phyloP scores from a whole-genome alignment of 768 basidiomycete species.

The Terana coerulea region DNA sequence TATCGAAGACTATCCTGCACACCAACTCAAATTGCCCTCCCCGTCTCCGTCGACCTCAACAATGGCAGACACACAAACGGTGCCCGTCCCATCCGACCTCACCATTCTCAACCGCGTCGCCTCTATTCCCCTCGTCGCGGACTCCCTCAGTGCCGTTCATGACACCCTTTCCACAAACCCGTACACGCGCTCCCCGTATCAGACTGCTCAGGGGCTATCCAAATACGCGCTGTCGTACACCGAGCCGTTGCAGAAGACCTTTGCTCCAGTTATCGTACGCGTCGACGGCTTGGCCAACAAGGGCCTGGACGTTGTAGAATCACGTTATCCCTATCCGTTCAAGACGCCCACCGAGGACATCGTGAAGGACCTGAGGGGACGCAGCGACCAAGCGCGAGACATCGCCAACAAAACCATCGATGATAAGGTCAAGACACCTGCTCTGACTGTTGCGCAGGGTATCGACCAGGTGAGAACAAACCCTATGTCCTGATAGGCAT shows the following conservation, averaged over 20 bases:
- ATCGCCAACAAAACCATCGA: constrained; percentile 64
- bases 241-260: constrained; percentile 58
- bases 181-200: constrained; percentile 63
- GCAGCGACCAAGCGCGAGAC: constrained; percentile 50
- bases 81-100: constrained; percentile 44
- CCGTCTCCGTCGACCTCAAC: constrained; percentile 17
- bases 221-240: constrained; percentile 38
- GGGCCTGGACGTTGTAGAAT: constrained; percentile 70
- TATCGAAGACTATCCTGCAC: no score
- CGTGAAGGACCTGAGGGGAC: constrained; percentile 51
- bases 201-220: constrained; percentile 59
- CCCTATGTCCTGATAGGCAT: constrained; percentile 3
- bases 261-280: constrained; percentile 62
- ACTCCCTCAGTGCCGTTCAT: constrained; percentile 57
- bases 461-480: constrained; percentile 65
- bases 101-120: constrained; percentile 60
- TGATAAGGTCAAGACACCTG: constrained; percentile 61
- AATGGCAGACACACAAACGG: constrained; percentile 36
- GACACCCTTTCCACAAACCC: constrained; percentile 53
- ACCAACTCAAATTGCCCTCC: no score
- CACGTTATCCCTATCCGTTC: constrained; percentile 75
- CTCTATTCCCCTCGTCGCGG: constrained; percentile 72
- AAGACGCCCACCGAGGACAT: constrained; percentile 71
- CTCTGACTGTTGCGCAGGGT: constrained; percentile 55
- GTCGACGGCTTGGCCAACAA: constrained; percentile 70